Evolutionary conservation across 2,329 filamentous ascomycete species (phyloP).

Genomic region (Didymella sp.): DNA sequence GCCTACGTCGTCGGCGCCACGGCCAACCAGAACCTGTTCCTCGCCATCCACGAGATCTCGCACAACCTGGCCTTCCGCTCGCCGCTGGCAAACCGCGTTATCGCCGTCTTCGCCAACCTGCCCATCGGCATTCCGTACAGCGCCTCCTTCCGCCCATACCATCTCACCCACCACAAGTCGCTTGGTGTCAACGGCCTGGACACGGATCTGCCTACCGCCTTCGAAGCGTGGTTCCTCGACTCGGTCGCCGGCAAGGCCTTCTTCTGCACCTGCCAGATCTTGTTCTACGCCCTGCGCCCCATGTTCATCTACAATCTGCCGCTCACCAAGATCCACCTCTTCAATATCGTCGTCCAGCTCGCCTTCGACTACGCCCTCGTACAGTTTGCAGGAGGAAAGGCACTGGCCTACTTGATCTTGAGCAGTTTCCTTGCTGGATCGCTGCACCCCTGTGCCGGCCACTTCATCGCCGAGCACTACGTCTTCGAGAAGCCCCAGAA

Average conservation of each 20-base stretch:
- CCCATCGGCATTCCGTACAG: conserved; percentile 97
- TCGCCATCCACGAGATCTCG: conserved; percentile 98
- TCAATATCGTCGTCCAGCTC: conserved; percentile 81
- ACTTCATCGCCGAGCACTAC: conserved; percentile 96
- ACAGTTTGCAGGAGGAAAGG: conserved; percentile 64
- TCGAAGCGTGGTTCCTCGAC: conserved; percentile 93
- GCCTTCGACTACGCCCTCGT: conserved; percentile 77
- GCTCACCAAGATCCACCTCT: conserved; percentile 80
- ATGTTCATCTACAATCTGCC: conserved; percentile 93
- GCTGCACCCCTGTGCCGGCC: conserved; percentile 90
- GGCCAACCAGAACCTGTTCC: conserved; percentile 97
- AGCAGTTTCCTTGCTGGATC: conserved; percentile 93
- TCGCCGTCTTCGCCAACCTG: conserved; percentile 93
- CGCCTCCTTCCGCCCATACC: conserved; percentile 96
- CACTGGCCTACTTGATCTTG: conserved; percentile 82
- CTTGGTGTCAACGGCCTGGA: conserved; percentile 95
- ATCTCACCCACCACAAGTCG: conserved; percentile 98
- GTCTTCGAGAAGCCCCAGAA: conserved; percentile 60
- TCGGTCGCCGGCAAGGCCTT: conserved; percentile 96
- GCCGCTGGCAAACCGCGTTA: conserved; percentile 77
- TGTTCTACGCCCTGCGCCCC: conserved; percentile 96
- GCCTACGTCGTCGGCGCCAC: conserved; percentile 94
- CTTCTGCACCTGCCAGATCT: conserved; percentile 98
- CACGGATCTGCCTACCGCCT: conserved; percentile 88
- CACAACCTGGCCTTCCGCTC: conserved; percentile 95